Conservation (phyloP, 225 moss, liverwort and hornwort genomes). For the Sphagnum contortum region DNA sequence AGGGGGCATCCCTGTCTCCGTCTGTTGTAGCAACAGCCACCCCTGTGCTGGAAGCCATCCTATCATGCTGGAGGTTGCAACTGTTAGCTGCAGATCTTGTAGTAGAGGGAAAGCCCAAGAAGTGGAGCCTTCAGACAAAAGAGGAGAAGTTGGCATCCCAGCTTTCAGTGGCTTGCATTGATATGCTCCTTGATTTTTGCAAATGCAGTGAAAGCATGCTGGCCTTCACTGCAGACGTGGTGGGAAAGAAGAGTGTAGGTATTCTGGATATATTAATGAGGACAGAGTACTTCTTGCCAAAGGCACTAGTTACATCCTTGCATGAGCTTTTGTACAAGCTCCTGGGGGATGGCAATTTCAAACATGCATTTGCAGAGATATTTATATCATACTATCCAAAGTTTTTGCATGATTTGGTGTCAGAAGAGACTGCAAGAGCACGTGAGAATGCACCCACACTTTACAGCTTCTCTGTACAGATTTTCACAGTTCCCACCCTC, state of each 20-base stretch:
- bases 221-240: constrained; percentile 61
- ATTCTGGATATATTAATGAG: constrained; percentile 71
- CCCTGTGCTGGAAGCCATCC: constrained; percentile 60
- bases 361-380: constrained; percentile 71
- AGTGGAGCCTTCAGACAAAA: constrained; percentile 36
- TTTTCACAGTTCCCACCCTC: constrained; percentile 88
- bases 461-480: constrained; percentile 79
- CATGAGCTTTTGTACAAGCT: constrained; percentile 89
- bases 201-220: constrained; percentile 76
- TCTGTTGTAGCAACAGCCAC: constrained; percentile 37
- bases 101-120: constrained; percentile 48
- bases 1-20: constrained; percentile 50
- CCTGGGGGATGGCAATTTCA: constrained; percentile 71
- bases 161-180: constrained; percentile 63
- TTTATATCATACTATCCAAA: constrained; percentile 71
- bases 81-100: constrained; percentile 43
- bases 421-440: constrained; percentile 40
- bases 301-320: constrained; percentile 36
- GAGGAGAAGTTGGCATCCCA: constrained; percentile 71
- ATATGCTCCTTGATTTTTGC: constrained; percentile 78
- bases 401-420: constrained; percentile 57
- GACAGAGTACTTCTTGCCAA: constrained; percentile 55
- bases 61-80: constrained; percentile 45
- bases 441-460: constrained; percentile 44
- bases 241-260: constrained; percentile 53